Percentiles rank a stretch among this genome's conserved stretches.
These are phyloP conservation scores for Pogostemon cablin DNA, from an alignment of 257 asterid genomes.

Conservation along the genomic window DNA sequence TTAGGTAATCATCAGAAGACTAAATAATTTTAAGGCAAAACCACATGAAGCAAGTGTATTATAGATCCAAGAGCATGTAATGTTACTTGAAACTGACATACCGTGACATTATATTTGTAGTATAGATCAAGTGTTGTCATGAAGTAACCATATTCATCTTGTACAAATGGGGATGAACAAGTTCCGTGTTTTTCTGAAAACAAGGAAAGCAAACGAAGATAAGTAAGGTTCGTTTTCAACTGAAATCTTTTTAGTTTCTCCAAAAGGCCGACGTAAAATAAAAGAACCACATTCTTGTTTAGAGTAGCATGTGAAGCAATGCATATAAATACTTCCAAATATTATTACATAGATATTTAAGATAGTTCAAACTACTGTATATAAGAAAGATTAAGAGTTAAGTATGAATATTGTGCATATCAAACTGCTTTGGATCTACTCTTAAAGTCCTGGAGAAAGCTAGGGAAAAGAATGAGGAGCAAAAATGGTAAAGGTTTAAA, in stretches of 20 bases:
- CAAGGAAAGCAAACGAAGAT: conserved; percentile 18
- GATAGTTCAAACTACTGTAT: neutral
- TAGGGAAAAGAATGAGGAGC: neutral
- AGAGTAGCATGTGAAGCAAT: neutral
- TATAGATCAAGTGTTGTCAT: conserved; percentile 64
- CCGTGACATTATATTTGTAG: conserved; percentile 86
- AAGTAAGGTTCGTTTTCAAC: conserved; percentile 25
- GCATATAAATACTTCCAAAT: conserved; percentile 6
- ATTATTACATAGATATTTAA: neutral
- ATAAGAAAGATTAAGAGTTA: neutral
- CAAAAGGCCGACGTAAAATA: too few relatives aligned
- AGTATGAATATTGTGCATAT: neutral
- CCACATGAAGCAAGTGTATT: conserved; percentile 13
- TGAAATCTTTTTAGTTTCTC: neutral
- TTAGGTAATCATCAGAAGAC: neutral
- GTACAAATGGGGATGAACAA: conserved; percentile 64
- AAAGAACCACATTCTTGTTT: too few relatives aligned
- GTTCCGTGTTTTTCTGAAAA: conserved; percentile 92
- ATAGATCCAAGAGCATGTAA: neutral
- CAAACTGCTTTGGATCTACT: neutral
- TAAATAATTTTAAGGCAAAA: neutral
- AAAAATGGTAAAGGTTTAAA: neutral
- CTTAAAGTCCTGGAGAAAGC: neutral
- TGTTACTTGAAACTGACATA: conserved; percentile 40
- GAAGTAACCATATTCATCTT: conserved; percentile 73